Evolutionary conservation across 2,329 filamentous ascomycete species (phyloP).

Genomic region (Neopestalotiopsis clavispora): DNA sequence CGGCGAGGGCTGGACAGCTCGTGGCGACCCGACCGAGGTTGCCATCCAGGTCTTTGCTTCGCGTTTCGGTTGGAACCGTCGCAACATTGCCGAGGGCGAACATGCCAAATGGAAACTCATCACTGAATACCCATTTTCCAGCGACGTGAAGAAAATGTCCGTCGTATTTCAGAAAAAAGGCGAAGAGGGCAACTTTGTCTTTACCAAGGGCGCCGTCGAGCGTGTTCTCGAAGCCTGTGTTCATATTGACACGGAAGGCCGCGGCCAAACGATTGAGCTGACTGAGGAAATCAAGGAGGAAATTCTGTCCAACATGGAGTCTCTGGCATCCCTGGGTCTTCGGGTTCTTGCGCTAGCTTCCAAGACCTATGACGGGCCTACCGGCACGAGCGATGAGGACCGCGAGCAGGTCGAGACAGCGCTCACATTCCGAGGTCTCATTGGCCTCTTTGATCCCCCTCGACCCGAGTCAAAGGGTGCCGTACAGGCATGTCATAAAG

Average conservation of each 20-base stretch:
- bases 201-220: conserved; percentile 71
- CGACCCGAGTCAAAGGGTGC: conserved; percentile 62
- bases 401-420: conserved; percentile 10
- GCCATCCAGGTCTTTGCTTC: conserved; percentile 74
- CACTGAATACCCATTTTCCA: conserved; percentile 74
- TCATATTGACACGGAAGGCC: conserved; percentile 38
- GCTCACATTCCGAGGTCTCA: conserved; percentile 10
- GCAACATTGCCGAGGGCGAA: conserved; percentile 51
- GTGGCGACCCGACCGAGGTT: conserved; percentile 72
- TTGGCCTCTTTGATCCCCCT: conserved; percentile 55
- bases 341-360: conserved; percentile 71
- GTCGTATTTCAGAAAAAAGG: conserved; percentile 61
- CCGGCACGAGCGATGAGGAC: conserved; percentile 25
- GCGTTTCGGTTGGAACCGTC: conserved; percentile 66
- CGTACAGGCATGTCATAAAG: conserved; percentile 55
- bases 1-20: conserved; percentile 57
- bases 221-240: conserved; percentile 66
- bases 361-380: conserved; percentile 37
- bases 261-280: conserved; percentile 41
- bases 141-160: conserved; percentile 76
- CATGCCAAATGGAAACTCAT: conserved; percentile 58
- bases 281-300: conserved; percentile 53
- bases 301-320: conserved; percentile 66
- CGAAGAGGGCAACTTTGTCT: conserved; percentile 37
- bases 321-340: conserved; percentile 59